Conservation (phyloP, 1,139 yeast species). For the Keqinozyma sinolaborantium region DNA sequence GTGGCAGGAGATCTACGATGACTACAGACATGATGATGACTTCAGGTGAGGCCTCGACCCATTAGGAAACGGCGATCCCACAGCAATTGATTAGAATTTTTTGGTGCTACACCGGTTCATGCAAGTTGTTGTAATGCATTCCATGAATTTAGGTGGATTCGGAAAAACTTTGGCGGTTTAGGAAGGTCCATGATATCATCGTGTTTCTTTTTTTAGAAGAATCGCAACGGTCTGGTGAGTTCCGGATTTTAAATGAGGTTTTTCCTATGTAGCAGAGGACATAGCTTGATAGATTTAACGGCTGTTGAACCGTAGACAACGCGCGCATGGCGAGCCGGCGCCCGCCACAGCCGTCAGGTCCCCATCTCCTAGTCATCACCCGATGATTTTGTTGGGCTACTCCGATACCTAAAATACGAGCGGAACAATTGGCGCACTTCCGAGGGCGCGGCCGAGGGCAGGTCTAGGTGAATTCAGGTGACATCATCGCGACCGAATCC, state of each 20-base stretch:
- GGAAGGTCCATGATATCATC: background rate
- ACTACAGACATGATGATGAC: slow-evolving; percentile 41
- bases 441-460: background rate
- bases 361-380: too few species aligned
- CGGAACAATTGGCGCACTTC: too few species aligned
- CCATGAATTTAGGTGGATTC: background rate
- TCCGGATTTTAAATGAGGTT: too few species aligned
- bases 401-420: too few species aligned
- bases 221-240: background rate
- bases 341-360: too few species aligned
- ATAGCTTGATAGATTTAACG: too few species aligned
- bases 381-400: too few species aligned
- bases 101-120: background rate
- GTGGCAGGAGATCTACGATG: slow-evolving; percentile 40
- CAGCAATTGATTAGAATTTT: background rate
- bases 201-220: background rate
- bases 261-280: too few species aligned
- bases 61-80: background rate
- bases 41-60: slow-evolving; percentile 13
- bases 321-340: too few species aligned
- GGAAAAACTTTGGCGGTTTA: background rate
- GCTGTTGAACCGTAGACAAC: too few species aligned
- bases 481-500: background rate
- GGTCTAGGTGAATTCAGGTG: background rate
- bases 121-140: background rate